Conservation (phyloP, 176 grass and related monocot species). For the Hyparrhenia diplandra region DNA sequence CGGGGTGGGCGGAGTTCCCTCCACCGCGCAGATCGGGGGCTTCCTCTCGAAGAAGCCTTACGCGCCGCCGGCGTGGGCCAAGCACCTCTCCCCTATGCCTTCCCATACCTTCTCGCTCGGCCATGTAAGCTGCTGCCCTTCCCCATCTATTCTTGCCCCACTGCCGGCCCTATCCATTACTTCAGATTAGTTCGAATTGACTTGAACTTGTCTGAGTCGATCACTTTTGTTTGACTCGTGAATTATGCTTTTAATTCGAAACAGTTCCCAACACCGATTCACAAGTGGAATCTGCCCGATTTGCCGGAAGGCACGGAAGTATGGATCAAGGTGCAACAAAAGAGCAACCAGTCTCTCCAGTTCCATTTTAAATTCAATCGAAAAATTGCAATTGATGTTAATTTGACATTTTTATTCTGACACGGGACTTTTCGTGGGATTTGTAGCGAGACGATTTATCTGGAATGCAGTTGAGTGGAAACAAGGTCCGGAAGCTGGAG, state of each 20-base stretch:
- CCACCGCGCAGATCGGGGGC: constrained; percentile 41
- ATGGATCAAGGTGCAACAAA: constrained; percentile 99
- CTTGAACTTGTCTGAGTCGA: background rate
- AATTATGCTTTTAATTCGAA: background rate
- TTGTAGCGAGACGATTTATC: constrained; percentile 84
- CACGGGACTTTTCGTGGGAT: background rate
- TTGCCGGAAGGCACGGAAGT: constrained; percentile 81
- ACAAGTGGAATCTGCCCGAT: constrained; percentile 93
- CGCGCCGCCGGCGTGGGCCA: constrained; percentile 72
- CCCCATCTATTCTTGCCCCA: background rate
- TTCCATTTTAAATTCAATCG: background rate
- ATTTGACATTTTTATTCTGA: constrained; percentile 14
- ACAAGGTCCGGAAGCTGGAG: constrained; percentile 94
- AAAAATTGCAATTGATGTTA: background rate
- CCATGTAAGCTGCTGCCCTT: constrained; percentile 46
- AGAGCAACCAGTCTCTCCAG: background rate
- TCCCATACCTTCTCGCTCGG: constrained; percentile 69
- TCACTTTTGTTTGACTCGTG: background rate
- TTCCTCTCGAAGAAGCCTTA: constrained; percentile 85
- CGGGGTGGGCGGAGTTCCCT: constrained; percentile 24
- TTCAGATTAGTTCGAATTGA: background rate
- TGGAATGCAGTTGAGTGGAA: constrained; percentile 94
- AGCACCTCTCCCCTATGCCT: constrained; percentile 66
- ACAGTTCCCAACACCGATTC: constrained; percentile 93
- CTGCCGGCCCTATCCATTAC: background rate